Evolutionary conservation across 768 basidiomycete genomes (phyloP), one percentile per base, ranked within the genome.

Genomic region (Suillus sp.): DNA sequence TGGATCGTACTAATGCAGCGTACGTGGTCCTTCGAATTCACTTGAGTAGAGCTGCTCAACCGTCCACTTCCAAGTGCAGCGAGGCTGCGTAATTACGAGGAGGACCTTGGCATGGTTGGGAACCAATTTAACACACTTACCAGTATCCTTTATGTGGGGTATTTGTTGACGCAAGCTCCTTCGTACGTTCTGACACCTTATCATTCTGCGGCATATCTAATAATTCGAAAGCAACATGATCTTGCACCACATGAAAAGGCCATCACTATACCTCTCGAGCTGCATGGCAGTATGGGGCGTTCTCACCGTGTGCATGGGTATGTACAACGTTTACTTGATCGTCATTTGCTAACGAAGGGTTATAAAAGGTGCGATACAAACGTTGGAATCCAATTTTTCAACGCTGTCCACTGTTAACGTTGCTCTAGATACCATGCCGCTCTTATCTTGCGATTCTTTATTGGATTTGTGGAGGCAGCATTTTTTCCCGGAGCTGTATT

Each of bases 201-300:
- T 34, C 22, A 0, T 30, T 25, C 13, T 59, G 30, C 5, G 22
- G 4, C 16, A 34, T 45, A 34, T 48, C 40, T 59, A 27, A 64
- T 25, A n/a, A 20, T 48, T 25, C 35, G 22, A 6, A 67, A 91
- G 90, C n/a, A 91, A 89, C 67, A 86, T 88, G 81, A 82, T 88
- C 60, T 72, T 90, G 43, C 85, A 86, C 68, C 80, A 81, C 69
- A 83, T 89, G 35, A 86, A 84, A 45, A 80, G 81, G 68, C 91
- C 89, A 8, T 90, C 88, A 1, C 71, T 86, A 63, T 89, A 90
- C 70, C 77, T 90, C 3, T 86, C 89, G 0, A 67, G 61, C 51
- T 86, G 85, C 64, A 89, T 90, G 87, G 77, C 83, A 18, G 67
- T 90, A n/a, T 91, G 90, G 90, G 91, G 90, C 3, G 75, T 75